Evolutionary conservation across 345 rosid genomes (phyloP), one percentile per base, ranked within the genome.

Genomic region (Salix suchowensis): DNA sequence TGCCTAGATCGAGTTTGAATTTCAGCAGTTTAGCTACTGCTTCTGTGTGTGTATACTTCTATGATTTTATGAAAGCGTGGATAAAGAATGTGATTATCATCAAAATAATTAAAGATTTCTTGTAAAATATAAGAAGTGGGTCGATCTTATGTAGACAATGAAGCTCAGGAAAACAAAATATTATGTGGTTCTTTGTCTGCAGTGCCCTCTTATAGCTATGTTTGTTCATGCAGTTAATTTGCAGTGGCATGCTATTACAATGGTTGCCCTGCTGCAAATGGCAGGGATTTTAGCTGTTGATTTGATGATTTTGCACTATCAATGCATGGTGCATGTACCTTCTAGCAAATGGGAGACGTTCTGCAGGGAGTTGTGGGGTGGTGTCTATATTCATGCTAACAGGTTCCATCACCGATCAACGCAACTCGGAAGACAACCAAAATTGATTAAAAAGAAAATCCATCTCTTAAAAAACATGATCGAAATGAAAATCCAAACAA

Each of bases 1-100:
- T 23, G 48, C 77, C 74, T 87, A 77, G 88, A 86, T 4, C 48
- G 75, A 7, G 39, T 82, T 23, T 72, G 79, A 60, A 68, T 72
- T 28, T 66, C 23, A 68, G 36, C 5, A 6, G 67, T 48, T 44
- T 48, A 70, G 73, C 21, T 12, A 9, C 14, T 32, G 26, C 24
- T 60, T 19, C 26, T 60, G 24, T 5, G 24, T 60, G 46, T 40
- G 46, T 40, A 0, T 40, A 40, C 44, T 40, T 40, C 12, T 40
- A 2, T 40, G 44, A 10, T 40, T 40, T 40, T 40, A 40, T 40
- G 36, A 34, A 34, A 34, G 36, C 36, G 36, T 40, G 21, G 26
- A n/a, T 23, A 24, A 8, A n/a, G 24, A n/a, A 18, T 58, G 14
- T 19, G n/a, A 9, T 58, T 58, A 13, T 58, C 8, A 58, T 58